These are phyloP conservation scores for Hyphopichia burtonii DNA, from an alignment of 1,139 yeast species.

Conservation along the genomic window DNA sequence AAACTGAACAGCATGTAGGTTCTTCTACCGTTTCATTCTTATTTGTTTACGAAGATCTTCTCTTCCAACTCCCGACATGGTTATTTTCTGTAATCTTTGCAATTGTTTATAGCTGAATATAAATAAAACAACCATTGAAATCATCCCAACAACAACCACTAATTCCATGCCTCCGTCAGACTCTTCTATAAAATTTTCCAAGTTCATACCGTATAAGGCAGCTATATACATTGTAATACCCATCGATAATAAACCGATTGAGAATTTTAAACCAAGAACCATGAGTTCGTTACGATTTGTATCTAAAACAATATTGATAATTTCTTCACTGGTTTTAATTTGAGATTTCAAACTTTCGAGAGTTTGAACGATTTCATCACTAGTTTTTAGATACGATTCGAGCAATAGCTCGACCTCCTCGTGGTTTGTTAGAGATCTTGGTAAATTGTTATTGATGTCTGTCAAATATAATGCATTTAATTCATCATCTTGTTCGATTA, in stretches of 20 bases:
- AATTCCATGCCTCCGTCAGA: conserved; percentile 37
- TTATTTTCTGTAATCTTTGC: conserved; percentile 35
- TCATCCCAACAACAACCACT: conserved; percentile 26
- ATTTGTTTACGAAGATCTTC: conserved; percentile 5
- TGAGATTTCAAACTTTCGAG: conserved; percentile 40
- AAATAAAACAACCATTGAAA: conserved; percentile 26
- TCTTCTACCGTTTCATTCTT: neutral
- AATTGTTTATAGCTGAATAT: conserved; percentile 29
- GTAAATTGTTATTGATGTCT: conserved; percentile 21
- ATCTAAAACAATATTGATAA: conserved; percentile 45
- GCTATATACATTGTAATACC: conserved; percentile 40
- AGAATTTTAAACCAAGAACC: conserved; percentile 44
- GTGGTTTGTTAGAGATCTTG: conserved; percentile 21
- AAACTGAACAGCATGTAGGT: no score
- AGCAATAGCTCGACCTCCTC: conserved; percentile 44
- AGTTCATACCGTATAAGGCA: conserved; percentile 46
- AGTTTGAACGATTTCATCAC: conserved; percentile 48
- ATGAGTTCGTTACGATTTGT: conserved; percentile 49
- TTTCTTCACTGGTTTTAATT: conserved; percentile 47
- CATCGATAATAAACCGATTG: conserved; percentile 42
- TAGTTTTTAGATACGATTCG: conserved; percentile 44
- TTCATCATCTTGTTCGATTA: conserved; percentile 41
- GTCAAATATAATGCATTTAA: conserved; percentile 41
- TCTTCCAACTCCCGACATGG: conserved; percentile 34
- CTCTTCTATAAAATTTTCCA: conserved; percentile 37